These are phyloP conservation scores for Cystobasidium pallidum DNA, from an alignment of 1,284 basidiomycete genomes.

Conservation along the genomic window DNA sequence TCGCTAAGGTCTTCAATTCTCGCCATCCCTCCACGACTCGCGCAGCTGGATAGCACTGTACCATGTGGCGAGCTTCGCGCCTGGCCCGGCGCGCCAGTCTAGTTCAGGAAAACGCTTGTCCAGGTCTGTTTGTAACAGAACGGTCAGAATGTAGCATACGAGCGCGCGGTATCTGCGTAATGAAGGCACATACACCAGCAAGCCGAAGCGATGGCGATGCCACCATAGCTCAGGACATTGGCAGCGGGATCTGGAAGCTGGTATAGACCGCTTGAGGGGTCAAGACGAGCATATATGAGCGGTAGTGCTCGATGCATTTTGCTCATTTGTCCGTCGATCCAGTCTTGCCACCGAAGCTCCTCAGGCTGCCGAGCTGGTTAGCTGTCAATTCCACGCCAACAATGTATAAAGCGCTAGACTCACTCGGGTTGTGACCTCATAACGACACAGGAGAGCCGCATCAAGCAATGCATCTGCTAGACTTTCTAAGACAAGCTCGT, in stretches of 20 bases:
- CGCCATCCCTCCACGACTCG: conserved; percentile 20
- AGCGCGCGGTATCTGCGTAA: neutral
- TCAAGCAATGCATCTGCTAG: conserved; percentile 18
- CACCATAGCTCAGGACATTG: conserved; percentile 1
- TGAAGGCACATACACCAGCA: conserved; percentile 10
- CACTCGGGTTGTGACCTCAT: conserved; percentile 8
- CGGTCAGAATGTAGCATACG: no score
- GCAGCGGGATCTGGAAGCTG: conserved; percentile 6
- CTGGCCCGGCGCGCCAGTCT: conserved; percentile 16
- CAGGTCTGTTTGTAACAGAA: conserved; percentile 1
- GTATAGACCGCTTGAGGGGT: conserved; percentile 2
- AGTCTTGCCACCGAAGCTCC: conserved; percentile 17
- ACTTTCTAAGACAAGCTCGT: conserved; percentile 22
- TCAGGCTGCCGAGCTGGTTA: neutral
- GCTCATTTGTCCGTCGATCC: conserved; percentile 26
- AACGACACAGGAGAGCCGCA: conserved; percentile 6
- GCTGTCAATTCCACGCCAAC: neutral
- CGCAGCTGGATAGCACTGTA: conserved; percentile 1
- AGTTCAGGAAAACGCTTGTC: conserved; percentile 13
- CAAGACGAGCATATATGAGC: conserved; percentile 20
- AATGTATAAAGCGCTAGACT: neutral
- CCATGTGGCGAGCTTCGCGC: conserved; percentile 6
- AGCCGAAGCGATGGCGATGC: conserved; percentile 12
- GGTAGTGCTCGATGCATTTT: conserved; percentile 20
- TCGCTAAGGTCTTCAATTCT: neutral